Conservation (phyloP, 1,284 basidiomycete species). For the Trametes versicolor region DNA sequence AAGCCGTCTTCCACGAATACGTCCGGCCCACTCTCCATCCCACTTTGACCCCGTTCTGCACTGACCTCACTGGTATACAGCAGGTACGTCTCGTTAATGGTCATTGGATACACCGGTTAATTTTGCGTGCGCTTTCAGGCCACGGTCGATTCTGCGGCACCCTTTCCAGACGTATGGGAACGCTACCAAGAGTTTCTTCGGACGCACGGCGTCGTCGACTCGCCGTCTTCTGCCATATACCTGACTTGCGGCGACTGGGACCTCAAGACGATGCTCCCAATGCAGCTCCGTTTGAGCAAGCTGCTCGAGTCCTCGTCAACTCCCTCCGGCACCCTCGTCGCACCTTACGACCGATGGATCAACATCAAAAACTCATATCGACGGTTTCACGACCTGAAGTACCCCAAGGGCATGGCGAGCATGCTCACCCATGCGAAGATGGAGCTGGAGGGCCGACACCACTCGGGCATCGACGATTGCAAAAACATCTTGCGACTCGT, state of each 20-base stretch:
- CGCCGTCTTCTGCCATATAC: conserved; percentile 38
- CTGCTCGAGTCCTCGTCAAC: conserved; percentile 32
- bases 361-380: conserved; percentile 45
- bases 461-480: conserved; percentile 55
- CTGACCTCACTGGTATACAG: conserved; percentile 47
- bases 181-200: conserved; percentile 44
- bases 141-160: conserved; percentile 43
- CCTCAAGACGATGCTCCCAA: conserved; percentile 48
- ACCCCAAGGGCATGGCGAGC: conserved; percentile 39
- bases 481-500: conserved; percentile 50
- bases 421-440: conserved; percentile 42
- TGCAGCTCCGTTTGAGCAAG: conserved; percentile 42
- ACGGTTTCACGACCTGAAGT: conserved; percentile 32
- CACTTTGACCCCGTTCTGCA: conserved; percentile 46
- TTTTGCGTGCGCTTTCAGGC: conserved; percentile 28
- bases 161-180: conserved; percentile 45
- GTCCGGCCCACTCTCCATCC: conserved; percentile 42
- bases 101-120: neutral
- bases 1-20: conserved; percentile 48
- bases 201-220: conserved; percentile 33
- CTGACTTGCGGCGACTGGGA: conserved; percentile 50
- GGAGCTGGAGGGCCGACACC: conserved; percentile 49
- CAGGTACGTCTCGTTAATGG: conserved; percentile 38
- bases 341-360: conserved; percentile 44
- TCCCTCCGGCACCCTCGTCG: conserved; percentile 24